These are phyloP conservation scores for Talaromyces sp. DNA, from an alignment of 2,329 filamentous ascomycete species.

Conservation along the genomic window DNA sequence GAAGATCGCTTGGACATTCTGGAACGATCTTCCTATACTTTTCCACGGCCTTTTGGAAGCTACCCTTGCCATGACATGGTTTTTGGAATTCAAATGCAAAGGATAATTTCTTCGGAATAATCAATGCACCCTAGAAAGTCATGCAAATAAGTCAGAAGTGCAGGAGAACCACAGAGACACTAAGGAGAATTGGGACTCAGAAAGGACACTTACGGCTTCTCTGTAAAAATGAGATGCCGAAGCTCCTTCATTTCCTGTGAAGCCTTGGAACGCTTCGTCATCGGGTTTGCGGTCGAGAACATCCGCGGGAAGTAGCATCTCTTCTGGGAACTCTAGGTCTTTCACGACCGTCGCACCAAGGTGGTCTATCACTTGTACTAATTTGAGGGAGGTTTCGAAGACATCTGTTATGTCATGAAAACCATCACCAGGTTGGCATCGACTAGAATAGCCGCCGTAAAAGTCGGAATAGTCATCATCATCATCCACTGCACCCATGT, in stretches of 20 bases:
- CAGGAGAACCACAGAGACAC: background rate
- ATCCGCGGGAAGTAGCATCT: conserved; percentile 11
- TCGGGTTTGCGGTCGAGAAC: conserved; percentile 14
- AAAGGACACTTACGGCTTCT: conserved; percentile 14
- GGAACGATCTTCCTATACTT: background rate
- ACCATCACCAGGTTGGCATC: background rate
- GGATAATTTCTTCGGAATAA: conserved; percentile 1
- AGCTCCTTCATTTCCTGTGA: conserved; percentile 22
- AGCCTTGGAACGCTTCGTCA: conserved; percentile 18
- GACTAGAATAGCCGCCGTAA: background rate
- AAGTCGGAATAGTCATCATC: background rate
- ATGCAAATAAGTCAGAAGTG: background rate
- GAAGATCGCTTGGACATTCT: background rate
- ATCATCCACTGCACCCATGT: conserved; percentile 13
- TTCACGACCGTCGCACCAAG: conserved; percentile 5
- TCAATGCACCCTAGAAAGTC: conserved; percentile 2
- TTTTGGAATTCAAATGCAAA: conserved; percentile 4
- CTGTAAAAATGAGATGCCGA: conserved; percentile 20
- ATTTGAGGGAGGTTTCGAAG: background rate
- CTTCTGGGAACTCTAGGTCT: conserved; percentile 3
- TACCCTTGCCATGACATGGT: background rate
- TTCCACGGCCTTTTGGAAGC: background rate
- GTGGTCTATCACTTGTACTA: conserved; percentile 7
- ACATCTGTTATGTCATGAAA: background rate
- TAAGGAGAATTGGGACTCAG: background rate